A percentile compares a stretch with the other conserved stretches of the same genome.
phyloP scores from a whole-genome alignment of 805 yeast species.

The Candida sonorensis region DNA sequence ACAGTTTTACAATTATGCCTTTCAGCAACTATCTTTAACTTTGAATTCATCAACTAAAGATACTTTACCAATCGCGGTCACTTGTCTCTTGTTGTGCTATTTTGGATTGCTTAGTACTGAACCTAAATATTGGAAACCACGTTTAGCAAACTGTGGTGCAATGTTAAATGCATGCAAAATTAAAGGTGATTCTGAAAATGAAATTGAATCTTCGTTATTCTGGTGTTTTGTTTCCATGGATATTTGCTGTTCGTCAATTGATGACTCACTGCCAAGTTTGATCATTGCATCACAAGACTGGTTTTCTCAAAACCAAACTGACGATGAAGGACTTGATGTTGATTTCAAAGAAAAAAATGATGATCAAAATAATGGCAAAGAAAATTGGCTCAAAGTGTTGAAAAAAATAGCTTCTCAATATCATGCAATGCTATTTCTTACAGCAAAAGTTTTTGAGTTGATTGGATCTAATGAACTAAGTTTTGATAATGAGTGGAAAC shows the following conservation, averaged over 20 bases:
- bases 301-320: conserved; percentile 2
- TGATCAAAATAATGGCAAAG: background rate
- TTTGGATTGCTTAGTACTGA: conserved; percentile 36
- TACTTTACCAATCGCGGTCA: conserved; percentile 23
- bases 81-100: conserved; percentile 36
- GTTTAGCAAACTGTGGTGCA: conserved; percentile 32
- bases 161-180: conserved; percentile 32
- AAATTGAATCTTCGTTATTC: conserved; percentile 32
- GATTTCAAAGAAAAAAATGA: too few relatives aligned
- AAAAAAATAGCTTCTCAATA: conserved; percentile 5
- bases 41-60: conserved; percentile 26
- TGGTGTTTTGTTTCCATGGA: conserved; percentile 41
- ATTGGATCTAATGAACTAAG: conserved; percentile 19
- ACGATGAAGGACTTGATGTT: background rate
- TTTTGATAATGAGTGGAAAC: conserved; percentile 33
- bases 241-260: conserved; percentile 25
- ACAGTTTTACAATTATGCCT: conserved; percentile 22
- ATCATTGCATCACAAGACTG: conserved; percentile 10
- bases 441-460: conserved; percentile 30
- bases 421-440: conserved; percentile 14
- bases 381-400: conserved; percentile 4
- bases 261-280: conserved; percentile 21
- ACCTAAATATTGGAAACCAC: conserved; percentile 33
- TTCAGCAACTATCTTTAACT: conserved; percentile 28
- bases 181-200: conserved; percentile 29